Evolutionary conservation across 768 basidiomycete species (phyloP).

Genomic region (Lactarius trivialis): DNA sequence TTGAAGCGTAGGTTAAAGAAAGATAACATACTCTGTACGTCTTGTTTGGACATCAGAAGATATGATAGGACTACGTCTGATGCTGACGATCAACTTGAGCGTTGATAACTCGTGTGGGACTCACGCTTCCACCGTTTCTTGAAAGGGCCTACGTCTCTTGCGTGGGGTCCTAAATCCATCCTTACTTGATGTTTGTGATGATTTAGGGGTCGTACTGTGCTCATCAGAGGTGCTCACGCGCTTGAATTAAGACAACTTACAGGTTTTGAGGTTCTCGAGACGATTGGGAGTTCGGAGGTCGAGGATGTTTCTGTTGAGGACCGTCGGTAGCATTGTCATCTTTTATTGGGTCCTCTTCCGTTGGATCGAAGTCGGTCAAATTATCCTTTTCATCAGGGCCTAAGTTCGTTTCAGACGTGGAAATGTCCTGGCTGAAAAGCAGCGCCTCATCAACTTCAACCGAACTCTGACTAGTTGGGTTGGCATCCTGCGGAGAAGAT

Average conservation of each 20-base stretch:
- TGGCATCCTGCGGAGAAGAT: constrained; percentile 1
- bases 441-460: constrained; percentile 49
- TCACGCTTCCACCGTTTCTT: not conserved
- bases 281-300: constrained; percentile 3
- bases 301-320: constrained; percentile 9
- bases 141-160: constrained; percentile 9
- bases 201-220: not conserved
- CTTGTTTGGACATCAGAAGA: not conserved
- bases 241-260: not conserved
- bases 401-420: constrained; percentile 26
- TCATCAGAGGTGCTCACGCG: not conserved
- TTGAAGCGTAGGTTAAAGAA: not conserved
- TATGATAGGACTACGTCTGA: not conserved
- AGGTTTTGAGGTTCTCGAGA: not conserved
- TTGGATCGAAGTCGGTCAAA: constrained; percentile 31
- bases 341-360: constrained; percentile 29
- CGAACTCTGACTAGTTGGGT: constrained; percentile 26
- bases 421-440: constrained; percentile 46
- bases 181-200: not conserved
- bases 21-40: not conserved
- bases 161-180: constrained; percentile 4
- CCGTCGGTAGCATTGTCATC: constrained; percentile 30
- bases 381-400: constrained; percentile 28
- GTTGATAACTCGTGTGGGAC: not conserved
- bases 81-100: not conserved